Percentiles rank a stretch among this genome's conserved stretches.
Evolutionary conservation across 1,139 yeast species (phyloP).

Genomic region (Diutina siamensis): DNA sequence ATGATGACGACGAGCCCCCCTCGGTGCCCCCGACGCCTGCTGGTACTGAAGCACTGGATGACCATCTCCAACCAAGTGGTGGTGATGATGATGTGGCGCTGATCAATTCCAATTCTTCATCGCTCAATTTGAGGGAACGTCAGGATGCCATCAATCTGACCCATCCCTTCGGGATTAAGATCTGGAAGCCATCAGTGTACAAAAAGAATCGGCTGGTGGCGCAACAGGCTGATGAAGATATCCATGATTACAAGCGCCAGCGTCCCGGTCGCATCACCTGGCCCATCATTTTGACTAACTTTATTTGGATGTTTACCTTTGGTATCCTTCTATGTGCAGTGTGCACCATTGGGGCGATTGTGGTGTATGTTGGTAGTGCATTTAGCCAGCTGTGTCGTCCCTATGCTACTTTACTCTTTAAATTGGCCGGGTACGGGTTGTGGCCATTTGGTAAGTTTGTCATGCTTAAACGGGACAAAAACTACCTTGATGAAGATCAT

Average conservation of each 20-base stretch:
- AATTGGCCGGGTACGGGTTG: constrained; percentile 59
- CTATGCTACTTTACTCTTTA: constrained; percentile 52
- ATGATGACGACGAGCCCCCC: background rate
- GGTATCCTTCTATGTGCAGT: constrained; percentile 50
- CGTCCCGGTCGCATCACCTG: constrained; percentile 40
- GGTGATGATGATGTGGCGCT: constrained; percentile 14
- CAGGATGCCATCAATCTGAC: constrained; percentile 94
- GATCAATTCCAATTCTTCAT: constrained; percentile 27
- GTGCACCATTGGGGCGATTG: constrained; percentile 36
- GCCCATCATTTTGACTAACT: constrained; percentile 61
- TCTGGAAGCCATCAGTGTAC: constrained; percentile 96
- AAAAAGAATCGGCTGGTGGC: constrained; percentile 90
- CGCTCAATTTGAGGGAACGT: constrained; percentile 78
- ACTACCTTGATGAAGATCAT: constrained; percentile 77
- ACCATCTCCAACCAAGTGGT: background rate
- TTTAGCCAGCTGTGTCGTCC: constrained; percentile 29
- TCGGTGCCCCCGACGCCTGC: background rate
- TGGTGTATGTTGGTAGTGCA: constrained; percentile 37
- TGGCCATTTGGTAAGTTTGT: constrained; percentile 90
- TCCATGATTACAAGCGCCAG: constrained; percentile 61
- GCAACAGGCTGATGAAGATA: constrained; percentile 83
- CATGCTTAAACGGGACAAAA: constrained; percentile 63
- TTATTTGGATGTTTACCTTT: constrained; percentile 62
- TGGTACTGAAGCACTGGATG: background rate
- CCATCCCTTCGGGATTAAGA: constrained; percentile 95